phyloP scores from a whole-genome alignment of 2,329 filamentous ascomycete genomes.

The Podosphaera fusca region DNA sequence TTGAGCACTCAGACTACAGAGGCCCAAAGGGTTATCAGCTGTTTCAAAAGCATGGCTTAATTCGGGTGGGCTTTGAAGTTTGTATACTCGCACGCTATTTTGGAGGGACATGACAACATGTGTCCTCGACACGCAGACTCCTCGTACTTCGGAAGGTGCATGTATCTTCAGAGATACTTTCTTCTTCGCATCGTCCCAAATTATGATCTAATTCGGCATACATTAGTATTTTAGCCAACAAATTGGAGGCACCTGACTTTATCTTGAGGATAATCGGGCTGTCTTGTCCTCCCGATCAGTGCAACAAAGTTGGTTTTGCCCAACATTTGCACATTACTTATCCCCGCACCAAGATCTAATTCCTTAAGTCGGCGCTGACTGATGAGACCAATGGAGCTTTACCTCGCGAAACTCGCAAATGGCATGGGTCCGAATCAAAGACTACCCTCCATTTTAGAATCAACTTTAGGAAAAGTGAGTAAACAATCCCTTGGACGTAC shows the following conservation, averaged over 20 bases:
- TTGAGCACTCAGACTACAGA: slow-evolving; percentile 55
- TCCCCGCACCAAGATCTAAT: slow-evolving; percentile 55
- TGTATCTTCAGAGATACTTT: slow-evolving; percentile 56
- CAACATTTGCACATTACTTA: slow-evolving; percentile 70
- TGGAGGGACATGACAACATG: slow-evolving; percentile 62
- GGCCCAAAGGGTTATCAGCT: slow-evolving; percentile 56
- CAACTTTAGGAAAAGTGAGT: background rate
- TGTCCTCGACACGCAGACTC: slow-evolving; percentile 52
- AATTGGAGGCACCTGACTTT: slow-evolving; percentile 29
- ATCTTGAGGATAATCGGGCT: slow-evolving; percentile 68
- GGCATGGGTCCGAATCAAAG: slow-evolving; percentile 48
- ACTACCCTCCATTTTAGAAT: slow-evolving; percentile 23
- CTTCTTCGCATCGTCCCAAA: slow-evolving; percentile 75
- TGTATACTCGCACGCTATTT: slow-evolving; percentile 62
- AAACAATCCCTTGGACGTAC: slow-evolving; percentile 25
- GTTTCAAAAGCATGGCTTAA: slow-evolving; percentile 63
- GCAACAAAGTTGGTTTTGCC: slow-evolving; percentile 70
- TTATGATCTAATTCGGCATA: slow-evolving; percentile 37
- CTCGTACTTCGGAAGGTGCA: slow-evolving; percentile 56
- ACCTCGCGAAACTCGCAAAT: slow-evolving; percentile 41
- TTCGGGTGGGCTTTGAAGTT: slow-evolving; percentile 48
- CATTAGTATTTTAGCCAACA: slow-evolving; percentile 3
- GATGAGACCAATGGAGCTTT: slow-evolving; percentile 3
- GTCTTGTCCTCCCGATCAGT: slow-evolving; percentile 67
- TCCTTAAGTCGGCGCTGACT: slow-evolving; percentile 5